Evolutionary conservation across 192 early-diverging fungal species (phyloP), one percentile per base, ranked within the genome.

Genomic region (Phlyctochytrium arcticum): DNA sequence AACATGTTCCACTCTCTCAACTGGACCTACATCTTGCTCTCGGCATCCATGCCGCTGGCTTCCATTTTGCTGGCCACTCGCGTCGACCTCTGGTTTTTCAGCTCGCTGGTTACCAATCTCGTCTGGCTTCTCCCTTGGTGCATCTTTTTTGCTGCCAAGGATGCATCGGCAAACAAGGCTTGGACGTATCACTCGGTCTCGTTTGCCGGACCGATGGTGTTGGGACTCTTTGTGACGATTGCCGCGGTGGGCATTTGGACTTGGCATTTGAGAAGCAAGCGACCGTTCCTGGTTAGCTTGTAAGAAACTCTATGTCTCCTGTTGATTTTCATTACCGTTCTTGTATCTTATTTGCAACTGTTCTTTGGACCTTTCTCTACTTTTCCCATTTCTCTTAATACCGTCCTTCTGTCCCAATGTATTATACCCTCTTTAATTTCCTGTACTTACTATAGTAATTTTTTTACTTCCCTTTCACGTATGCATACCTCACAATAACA

Each of bases 51-150:
- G 9, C 68, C 66, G 26, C 50, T 70, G 30, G 53, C 29, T 23
- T 44, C 62, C 17, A 30, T 67, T 54, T 48, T 70, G 19, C 50
- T 70, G 19, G 68, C 68, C 21, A 67, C 60, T 17, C 37, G 51
- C 19, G 62, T 54, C n/a, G 32, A 32, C 30, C 30, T 64, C 33
- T 70, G 62, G 63, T 64, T 70, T 31, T 19, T 67, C 7, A 70
- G 6, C 62, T 68, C 68, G 7, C 31, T 70, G 12, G 19, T 35
- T 6, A 17, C 51, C 35, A 70, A 70, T 34, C 34, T 70, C 0
- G 36, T 54, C 3, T 70, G 68, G 68, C 62, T 70, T 6, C n/a
- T 70, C 50, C 68, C 68, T 7, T 70, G 68, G 68, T 53, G 51
- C 44, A 67, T 70, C 37, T 60, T 51, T n/a, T 21, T 70, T 2